These are phyloP conservation scores for Schoenoplectus triqueter DNA, from an alignment of 202 grass and related monocot genomes.

Conservation along the genomic window DNA sequence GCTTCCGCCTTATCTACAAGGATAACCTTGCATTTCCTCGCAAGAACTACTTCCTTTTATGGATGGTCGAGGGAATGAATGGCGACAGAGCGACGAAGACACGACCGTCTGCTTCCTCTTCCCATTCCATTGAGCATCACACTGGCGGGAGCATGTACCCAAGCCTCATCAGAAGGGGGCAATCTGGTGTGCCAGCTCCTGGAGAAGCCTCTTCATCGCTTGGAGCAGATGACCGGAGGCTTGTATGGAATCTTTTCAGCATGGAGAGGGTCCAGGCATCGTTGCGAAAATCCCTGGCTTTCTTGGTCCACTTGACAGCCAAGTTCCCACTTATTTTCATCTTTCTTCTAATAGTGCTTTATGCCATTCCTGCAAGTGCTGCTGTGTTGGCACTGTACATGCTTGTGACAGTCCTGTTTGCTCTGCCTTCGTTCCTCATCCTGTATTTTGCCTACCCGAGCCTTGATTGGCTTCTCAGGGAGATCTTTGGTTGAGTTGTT, in stretches of 20 bases:
- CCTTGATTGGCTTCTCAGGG: constrained; percentile 88
- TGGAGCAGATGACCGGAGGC: constrained; percentile 11
- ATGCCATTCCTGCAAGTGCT: constrained; percentile 80
- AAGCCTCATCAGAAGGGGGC: constrained; percentile 29
- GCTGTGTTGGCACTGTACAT: constrained; percentile 66
- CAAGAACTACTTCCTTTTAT: constrained; percentile 93
- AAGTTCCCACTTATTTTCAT: constrained; percentile 91
- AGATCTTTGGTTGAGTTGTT: constrained; percentile 63
- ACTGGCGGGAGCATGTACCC: background rate
- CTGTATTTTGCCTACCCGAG: constrained; percentile 92
- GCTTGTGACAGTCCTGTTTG: constrained; percentile 86
- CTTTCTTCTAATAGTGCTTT: constrained; percentile 88
- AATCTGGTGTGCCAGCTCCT: constrained; percentile 36
- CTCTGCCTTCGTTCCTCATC: constrained; percentile 83
- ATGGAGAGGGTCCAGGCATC: constrained; percentile 55
- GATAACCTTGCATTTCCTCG: constrained; percentile 78
- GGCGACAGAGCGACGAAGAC: constrained; percentile 62
- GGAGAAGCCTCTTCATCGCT: constrained; percentile 29
- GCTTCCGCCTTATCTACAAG: constrained; percentile 79
- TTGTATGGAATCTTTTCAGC: constrained; percentile 41
- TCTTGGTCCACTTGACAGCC: constrained; percentile 69
- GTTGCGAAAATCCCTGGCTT: constrained; percentile 63
- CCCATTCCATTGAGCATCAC: constrained; percentile 51
- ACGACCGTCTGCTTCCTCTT: constrained; percentile 51
- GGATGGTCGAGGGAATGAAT: constrained; percentile 97